Conservation (phyloP, 768 basidiomycete genomes). For the Sporobolomyces pararoseus region DNA sequence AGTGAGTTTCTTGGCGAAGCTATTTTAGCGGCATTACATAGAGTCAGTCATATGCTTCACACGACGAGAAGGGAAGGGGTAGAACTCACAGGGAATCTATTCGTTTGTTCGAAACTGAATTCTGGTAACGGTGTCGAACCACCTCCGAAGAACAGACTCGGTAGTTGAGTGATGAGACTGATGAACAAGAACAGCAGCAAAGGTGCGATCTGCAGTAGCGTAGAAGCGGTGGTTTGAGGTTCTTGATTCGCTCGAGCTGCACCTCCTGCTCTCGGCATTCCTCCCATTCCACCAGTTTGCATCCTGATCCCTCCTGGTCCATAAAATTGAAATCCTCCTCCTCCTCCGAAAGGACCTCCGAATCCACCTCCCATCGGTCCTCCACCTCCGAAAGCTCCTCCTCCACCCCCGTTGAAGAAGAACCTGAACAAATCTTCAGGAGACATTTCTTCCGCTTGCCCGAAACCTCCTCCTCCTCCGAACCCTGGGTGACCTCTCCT, state of each 20-base stretch:
- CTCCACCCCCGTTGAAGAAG: slow-evolving; percentile 73
- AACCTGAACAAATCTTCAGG: slow-evolving; percentile 96
- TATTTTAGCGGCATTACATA: background rate
- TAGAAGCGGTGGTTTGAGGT: slow-evolving; percentile 3
- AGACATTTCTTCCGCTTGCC: slow-evolving; percentile 66
- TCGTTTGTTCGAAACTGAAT: slow-evolving; percentile 59
- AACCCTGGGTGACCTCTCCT: slow-evolving; percentile 4
- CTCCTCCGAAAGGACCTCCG: slow-evolving; percentile 13
- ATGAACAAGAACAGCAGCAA: slow-evolving; percentile 55
- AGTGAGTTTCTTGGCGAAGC: slow-evolving; percentile 51
- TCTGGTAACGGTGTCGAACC: slow-evolving; percentile 69
- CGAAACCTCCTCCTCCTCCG: slow-evolving; percentile 8
- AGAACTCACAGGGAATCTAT: slow-evolving; percentile 14
- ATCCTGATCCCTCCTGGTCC: slow-evolving; percentile 32
- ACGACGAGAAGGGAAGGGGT: background rate
- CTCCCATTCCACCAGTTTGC: slow-evolving; percentile 20
- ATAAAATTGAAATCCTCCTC: slow-evolving; percentile 34
- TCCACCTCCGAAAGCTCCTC: slow-evolving; percentile 53
- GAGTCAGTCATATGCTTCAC: background rate
- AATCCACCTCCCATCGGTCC: slow-evolving; percentile 15
- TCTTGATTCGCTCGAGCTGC: background rate
- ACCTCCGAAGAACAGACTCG: slow-evolving; percentile 44
- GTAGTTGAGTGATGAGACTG: slow-evolving; percentile 34
- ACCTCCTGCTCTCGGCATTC: background rate
- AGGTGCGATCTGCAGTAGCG: slow-evolving; percentile 68